A percentile compares a stretch with the other conserved stretches of the same genome.
phyloP scores from a whole-genome alignment of 306 rosid genomes.

The Pachyrhizus erosus region DNA sequence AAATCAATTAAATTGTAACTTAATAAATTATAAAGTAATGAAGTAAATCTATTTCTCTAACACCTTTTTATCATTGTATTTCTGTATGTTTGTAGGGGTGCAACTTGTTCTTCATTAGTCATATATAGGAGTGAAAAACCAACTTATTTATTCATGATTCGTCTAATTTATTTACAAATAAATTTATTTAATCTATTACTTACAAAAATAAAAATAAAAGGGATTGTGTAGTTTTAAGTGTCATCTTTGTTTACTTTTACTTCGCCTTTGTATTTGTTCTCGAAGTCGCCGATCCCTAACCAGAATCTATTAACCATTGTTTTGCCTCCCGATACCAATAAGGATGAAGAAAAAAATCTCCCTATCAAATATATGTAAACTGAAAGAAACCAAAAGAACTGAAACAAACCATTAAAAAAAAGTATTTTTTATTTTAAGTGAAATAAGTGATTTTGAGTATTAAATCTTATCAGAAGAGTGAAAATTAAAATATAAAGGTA shows the following conservation, averaged over 20 bases:
- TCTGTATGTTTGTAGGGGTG: not conserved
- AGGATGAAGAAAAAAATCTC: too few relatives aligned
- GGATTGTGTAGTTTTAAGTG: too few relatives aligned
- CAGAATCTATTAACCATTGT: not conserved
- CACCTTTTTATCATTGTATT: not conserved
- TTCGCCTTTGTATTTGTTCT: not conserved
- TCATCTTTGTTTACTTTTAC: slow-evolving; percentile 19
- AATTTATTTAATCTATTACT: too few relatives aligned
- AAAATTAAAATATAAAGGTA: not conserved
- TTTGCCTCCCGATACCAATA: not conserved
- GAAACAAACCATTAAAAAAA: not conserved
- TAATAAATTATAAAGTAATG: not conserved
- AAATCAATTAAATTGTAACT: not conserved
- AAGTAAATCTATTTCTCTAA: not conserved
- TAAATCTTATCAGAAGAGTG: too few relatives aligned
- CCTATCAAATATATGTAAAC: too few relatives aligned
- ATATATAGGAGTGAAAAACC: too few relatives aligned
- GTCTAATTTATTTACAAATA: too few relatives aligned
- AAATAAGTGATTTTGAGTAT: too few relatives aligned
- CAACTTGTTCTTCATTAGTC: not conserved
- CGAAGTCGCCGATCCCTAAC: not conserved
- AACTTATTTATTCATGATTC: too few relatives aligned
- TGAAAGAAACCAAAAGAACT: too few relatives aligned
- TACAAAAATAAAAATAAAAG: too few relatives aligned
- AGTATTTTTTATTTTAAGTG: not conserved